Conservation (phyloP, 257 asterid genomes). For the Solanum microdontum region DNA sequence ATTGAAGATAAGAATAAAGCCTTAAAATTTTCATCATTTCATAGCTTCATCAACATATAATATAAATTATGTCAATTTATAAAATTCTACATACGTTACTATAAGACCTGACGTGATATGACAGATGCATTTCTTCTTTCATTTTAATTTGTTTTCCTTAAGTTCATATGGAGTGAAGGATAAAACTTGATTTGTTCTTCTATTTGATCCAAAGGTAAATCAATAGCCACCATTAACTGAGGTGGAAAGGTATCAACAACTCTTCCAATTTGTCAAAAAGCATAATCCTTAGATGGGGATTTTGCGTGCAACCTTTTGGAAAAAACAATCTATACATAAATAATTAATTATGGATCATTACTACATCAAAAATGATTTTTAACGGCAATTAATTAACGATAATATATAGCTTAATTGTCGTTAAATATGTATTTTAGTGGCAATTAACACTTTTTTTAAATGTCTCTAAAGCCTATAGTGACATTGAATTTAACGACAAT, state of each 20-base stretch:
- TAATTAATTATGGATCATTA: background rate
- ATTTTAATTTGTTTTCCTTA: background rate
- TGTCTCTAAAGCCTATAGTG: no score
- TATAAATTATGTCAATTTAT: background rate
- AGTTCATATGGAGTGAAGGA: background rate
- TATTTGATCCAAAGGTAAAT: background rate
- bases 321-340: background rate
- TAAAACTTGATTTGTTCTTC: background rate
- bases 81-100: background rate
- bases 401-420: background rate
- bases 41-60: background rate
- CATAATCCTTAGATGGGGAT: background rate
- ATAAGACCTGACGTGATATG: no score
- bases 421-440: no score
- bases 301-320: background rate
- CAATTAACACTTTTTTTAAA: fast-evolving
- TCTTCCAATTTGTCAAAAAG: background rate
- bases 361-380: no score
- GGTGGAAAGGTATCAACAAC: background rate
- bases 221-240: background rate
- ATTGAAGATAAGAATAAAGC: background rate
- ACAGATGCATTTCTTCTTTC: background rate
- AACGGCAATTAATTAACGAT: no score
- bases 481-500: background rate
- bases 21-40: background rate